Percentiles rank a stretch among this genome's conserved stretches.
These are phyloP conservation scores for Auricularia sp. DNA, from an alignment of 768 basidiomycete genomes.

Conservation along the genomic window DNA sequence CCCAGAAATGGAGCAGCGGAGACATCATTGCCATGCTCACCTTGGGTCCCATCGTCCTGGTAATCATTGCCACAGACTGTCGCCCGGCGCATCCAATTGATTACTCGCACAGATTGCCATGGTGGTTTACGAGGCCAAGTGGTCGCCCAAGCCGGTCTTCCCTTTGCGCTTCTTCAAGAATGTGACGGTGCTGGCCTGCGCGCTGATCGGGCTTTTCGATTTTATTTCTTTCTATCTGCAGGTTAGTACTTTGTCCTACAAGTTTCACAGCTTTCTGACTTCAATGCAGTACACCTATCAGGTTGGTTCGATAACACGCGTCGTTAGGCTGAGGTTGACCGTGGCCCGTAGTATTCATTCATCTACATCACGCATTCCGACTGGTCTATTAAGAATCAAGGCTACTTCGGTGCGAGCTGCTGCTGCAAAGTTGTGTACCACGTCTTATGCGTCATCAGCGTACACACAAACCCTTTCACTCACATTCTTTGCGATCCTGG, in stretches of 20 bases:
- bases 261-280: not conserved
- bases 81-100: not conserved
- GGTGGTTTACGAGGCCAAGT: slow-evolving; percentile 37
- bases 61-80: slow-evolving; percentile 9
- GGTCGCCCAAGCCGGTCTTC: slow-evolving; percentile 50
- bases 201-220: slow-evolving; percentile 54
- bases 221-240: slow-evolving; percentile 21
- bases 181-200: slow-evolving; percentile 47
- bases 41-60: slow-evolving; percentile 36
- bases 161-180: slow-evolving; percentile 50
- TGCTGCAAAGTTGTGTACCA: slow-evolving; percentile 51
- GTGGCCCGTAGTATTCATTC: slow-evolving; percentile 1
- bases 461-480: slow-evolving; percentile 49
- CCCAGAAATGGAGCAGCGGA: slow-evolving; percentile 26
- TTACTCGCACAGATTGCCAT: slow-evolving; percentile 14
- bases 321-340: not conserved
- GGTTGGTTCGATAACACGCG: not conserved
- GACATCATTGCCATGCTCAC: slow-evolving; percentile 45
- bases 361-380: slow-evolving; percentile 33
- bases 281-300: not conserved
- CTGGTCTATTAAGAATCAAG: slow-evolving; percentile 47
- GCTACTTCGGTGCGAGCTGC: slow-evolving; percentile 55
- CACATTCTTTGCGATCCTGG: slow-evolving; percentile 54
- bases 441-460: slow-evolving; percentile 41
- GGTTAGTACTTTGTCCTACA: not conserved